These are phyloP conservation scores for Aspergillus hiratsukae DNA, from an alignment of 2,329 filamentous ascomycete species.

Conservation along the genomic window DNA sequence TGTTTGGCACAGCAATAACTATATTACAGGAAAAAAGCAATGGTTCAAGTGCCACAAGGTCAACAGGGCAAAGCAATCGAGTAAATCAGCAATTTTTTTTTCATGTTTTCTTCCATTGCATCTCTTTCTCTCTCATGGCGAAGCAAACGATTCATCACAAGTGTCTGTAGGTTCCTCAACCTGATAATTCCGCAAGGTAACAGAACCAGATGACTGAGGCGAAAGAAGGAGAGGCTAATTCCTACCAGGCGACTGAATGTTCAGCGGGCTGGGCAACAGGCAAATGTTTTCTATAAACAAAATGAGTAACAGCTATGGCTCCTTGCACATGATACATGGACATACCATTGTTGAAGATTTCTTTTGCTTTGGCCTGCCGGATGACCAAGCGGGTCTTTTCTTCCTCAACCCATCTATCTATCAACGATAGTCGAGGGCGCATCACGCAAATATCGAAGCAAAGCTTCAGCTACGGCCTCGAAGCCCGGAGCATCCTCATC, in stretches of 20 bases:
- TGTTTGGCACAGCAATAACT: slow-evolving; percentile 6
- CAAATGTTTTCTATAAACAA: neutral
- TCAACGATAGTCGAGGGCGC: slow-evolving; percentile 52
- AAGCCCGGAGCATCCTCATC: slow-evolving; percentile 63
- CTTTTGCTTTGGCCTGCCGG: slow-evolving; percentile 33
- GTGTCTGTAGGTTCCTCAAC: slow-evolving; percentile 32
- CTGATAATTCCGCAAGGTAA: slow-evolving; percentile 33
- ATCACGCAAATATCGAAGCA: slow-evolving; percentile 45
- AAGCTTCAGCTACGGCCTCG: slow-evolving; percentile 47
- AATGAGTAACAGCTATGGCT: slow-evolving; percentile 7
- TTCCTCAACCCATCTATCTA: slow-evolving; percentile 60
- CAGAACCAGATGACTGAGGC: slow-evolving; percentile 17
- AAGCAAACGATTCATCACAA: neutral
- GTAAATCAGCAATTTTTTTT: too few species aligned
- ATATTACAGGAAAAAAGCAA: too few species aligned
- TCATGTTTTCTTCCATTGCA: too few species aligned
- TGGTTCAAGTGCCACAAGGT: too few species aligned
- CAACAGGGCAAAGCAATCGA: too few species aligned
- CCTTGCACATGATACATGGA: slow-evolving; percentile 4
- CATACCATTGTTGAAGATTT: slow-evolving; percentile 34
- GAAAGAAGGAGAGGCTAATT: slow-evolving; percentile 26
- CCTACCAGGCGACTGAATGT: slow-evolving; percentile 31
- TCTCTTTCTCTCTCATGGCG: too few species aligned
- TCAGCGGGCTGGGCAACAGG: slow-evolving; percentile 17
- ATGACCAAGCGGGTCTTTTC: slow-evolving; percentile 37